A percentile compares a stretch with the other conserved stretches of the same genome.
These are phyloP conservation scores for Fraxinus pennsylvanica DNA, from an alignment of 257 asterid species.

Conservation along the genomic window DNA sequence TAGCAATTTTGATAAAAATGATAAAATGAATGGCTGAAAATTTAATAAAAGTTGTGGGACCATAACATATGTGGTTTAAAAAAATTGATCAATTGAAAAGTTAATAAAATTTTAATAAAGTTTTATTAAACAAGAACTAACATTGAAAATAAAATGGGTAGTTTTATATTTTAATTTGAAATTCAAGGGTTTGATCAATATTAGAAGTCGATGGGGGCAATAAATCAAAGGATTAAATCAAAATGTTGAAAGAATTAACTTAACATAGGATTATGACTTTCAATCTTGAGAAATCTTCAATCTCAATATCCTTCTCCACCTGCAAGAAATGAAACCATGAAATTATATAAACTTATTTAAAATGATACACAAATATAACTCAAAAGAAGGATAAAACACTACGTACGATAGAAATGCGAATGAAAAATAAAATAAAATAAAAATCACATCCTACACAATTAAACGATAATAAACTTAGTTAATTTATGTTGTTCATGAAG, in stretches of 20 bases:
- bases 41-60: too few relatives aligned
- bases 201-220: not conserved
- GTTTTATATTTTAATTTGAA: not conserved
- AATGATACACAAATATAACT: too few relatives aligned
- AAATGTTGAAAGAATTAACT: not conserved
- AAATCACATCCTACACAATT: not conserved
- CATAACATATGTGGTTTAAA: too few relatives aligned
- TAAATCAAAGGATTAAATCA: not conserved
- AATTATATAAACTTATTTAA: not conserved
- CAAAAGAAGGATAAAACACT: not conserved
- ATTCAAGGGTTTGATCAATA: not conserved
- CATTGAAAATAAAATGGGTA: too few relatives aligned
- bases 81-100: too few relatives aligned
- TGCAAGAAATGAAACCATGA: constrained; percentile 8
- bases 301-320: constrained; percentile 5
- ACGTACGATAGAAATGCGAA: not conserved
- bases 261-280: not conserved
- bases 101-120: too few relatives aligned
- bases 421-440: not conserved
- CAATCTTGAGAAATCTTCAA: not conserved
- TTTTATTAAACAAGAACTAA: too few relatives aligned
- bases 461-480: too few relatives aligned
- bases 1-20: too few relatives aligned
- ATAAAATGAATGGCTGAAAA: too few relatives aligned
- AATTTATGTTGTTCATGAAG: not conserved